These are phyloP conservation scores for Talaromyces wortmannii DNA, from an alignment of 495 filamentous ascomycete genomes.

Conservation along the genomic window DNA sequence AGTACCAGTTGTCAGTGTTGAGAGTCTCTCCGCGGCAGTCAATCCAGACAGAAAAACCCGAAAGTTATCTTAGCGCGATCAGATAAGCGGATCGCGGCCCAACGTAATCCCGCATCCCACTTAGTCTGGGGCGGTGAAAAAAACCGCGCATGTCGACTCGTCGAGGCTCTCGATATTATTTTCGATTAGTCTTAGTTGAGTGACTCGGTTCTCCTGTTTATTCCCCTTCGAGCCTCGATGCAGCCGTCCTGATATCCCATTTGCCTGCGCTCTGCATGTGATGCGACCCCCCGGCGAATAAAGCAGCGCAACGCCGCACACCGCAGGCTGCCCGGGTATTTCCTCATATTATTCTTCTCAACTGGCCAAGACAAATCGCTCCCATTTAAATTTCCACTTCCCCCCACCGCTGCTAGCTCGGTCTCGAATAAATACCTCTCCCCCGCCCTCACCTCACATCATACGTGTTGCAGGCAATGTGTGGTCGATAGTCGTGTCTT, in stretches of 20 bases:
- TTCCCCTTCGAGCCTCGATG: conserved; percentile 7
- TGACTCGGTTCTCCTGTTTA: conserved; percentile 12
- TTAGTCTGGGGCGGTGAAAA: not conserved
- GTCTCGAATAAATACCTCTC: not conserved
- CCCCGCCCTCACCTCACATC: not conserved
- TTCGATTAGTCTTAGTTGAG: not conserved
- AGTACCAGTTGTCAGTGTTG: too few species aligned
- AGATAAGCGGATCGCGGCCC: conserved; percentile 32
- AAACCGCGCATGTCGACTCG: not conserved
- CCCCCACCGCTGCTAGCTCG: too few species aligned
- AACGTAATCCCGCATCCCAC: conserved; percentile 12
- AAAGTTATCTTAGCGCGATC: conserved; percentile 33
- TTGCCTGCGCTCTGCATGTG: not conserved
- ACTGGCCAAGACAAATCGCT: not conserved
- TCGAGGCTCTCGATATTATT: not conserved
- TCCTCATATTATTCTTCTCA: not conserved
- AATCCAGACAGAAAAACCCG: conserved; percentile 2
- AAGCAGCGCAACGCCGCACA: not conserved
- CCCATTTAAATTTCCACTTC: not conserved
- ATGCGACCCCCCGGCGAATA: not conserved
- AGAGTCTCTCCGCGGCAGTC: too few species aligned
- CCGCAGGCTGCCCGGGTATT: not conserved
- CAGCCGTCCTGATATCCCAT: not conserved
- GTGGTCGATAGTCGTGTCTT: not conserved
- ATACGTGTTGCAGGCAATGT: not conserved